Evolutionary conservation across 768 basidiomycete species (phyloP).

Genomic region (Hericium coralloides): DNA sequence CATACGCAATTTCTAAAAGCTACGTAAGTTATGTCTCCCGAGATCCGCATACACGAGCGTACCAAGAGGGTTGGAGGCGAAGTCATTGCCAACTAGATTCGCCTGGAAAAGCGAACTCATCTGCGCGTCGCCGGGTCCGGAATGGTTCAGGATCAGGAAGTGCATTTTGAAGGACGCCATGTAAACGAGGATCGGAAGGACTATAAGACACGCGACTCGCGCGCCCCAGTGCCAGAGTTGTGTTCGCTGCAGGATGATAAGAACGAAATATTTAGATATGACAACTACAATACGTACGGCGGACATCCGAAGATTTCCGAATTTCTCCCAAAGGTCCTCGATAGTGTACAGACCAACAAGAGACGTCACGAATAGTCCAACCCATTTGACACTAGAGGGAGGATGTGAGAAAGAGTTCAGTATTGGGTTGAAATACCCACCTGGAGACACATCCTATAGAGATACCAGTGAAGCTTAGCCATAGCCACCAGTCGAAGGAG

Average conservation of each 20-base stretch:
- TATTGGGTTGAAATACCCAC: slow-evolving; percentile 27
- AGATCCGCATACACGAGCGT: slow-evolving; percentile 12
- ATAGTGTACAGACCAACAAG: slow-evolving; percentile 94
- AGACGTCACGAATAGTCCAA: slow-evolving; percentile 92
- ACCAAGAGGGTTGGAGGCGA: slow-evolving; percentile 85
- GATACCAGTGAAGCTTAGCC: slow-evolving; percentile 87
- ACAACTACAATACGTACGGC: slow-evolving; percentile 42
- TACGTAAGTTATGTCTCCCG: no score
- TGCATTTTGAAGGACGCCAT: slow-evolving; percentile 94
- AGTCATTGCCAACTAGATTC: slow-evolving; percentile 90
- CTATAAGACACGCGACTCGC: slow-evolving; percentile 74
- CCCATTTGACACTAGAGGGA: slow-evolving; percentile 76
- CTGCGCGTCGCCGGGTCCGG: slow-evolving; percentile 94
- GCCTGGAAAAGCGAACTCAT: slow-evolving; percentile 99
- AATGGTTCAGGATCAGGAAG: slow-evolving; percentile 88
- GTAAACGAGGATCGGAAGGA: slow-evolving; percentile 88
- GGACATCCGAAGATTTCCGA: slow-evolving; percentile 90
- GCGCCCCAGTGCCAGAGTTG: slow-evolving; percentile 91
- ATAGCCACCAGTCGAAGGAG: slow-evolving; percentile 95
- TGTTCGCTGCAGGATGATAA: slow-evolving; percentile 45
- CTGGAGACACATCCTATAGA: slow-evolving; percentile 95
- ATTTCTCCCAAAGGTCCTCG: slow-evolving; percentile 98
- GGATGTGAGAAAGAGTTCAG: neutral
- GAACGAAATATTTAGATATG: neutral
- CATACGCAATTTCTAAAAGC: slow-evolving; percentile 69